These are phyloP conservation scores for Pichia manshurica DNA, from an alignment of 805 yeast species.

Conservation along the genomic window DNA sequence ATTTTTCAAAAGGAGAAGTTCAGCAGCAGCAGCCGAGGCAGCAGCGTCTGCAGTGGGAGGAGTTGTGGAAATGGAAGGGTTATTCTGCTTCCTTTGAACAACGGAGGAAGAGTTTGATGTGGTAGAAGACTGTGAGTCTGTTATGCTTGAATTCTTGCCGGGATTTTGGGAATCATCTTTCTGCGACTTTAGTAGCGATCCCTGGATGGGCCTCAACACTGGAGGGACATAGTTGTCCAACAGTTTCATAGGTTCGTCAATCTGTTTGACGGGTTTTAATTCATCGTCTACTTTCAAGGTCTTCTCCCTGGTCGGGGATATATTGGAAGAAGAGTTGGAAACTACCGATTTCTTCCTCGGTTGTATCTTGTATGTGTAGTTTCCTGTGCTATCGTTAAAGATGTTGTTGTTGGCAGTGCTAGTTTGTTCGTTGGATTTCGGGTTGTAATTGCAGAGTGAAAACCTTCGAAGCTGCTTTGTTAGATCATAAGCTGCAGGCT, in stretches of 20 bases:
- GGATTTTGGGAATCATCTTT: background rate
- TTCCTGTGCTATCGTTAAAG: background rate
- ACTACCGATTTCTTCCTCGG: constrained; percentile 5
- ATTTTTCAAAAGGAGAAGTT: background rate
- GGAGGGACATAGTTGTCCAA: constrained; percentile 45
- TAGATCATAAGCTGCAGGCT: constrained; percentile 45
- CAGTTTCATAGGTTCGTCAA: constrained; percentile 41
- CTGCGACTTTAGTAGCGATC: constrained; percentile 2
- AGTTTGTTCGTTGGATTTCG: background rate
- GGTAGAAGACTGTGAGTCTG: background rate
- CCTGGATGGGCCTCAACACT: constrained; percentile 39
- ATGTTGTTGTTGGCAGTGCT: background rate
- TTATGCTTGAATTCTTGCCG: background rate
- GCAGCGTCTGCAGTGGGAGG: background rate
- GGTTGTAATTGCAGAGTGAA: constrained; percentile 16
- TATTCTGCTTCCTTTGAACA: background rate
- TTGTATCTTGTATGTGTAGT: constrained; percentile 2
- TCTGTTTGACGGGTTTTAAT: constrained; percentile 29
- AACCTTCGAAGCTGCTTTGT: constrained; percentile 35
- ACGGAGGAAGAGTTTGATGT: background rate
- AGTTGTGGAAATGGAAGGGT: background rate
- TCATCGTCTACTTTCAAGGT: background rate
- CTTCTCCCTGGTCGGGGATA: constrained; percentile 12
- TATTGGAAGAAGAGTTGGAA: constrained; percentile 10
- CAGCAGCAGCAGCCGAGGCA: background rate